These are phyloP conservation scores for Colletotrichum sp. DNA, from an alignment of 2,329 filamentous ascomycete genomes.

Conservation along the genomic window DNA sequence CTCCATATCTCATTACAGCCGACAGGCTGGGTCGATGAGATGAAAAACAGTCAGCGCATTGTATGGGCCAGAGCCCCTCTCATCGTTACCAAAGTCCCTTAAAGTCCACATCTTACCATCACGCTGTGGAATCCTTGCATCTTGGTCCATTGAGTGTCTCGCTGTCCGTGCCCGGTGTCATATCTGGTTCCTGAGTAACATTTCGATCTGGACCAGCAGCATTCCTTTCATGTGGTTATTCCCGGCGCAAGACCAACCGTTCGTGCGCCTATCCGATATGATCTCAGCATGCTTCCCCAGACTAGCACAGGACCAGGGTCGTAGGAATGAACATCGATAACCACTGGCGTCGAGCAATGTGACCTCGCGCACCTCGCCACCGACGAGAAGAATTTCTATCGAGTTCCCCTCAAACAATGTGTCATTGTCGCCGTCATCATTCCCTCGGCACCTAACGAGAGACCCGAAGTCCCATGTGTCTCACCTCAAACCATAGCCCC, in stretches of 20 bases:
- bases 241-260: background rate
- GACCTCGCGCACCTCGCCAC: background rate
- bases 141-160: background rate
- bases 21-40: background rate
- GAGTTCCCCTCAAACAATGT: background rate
- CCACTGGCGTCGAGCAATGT: background rate
- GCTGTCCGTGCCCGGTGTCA: background rate
- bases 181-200: background rate
- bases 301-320: background rate
- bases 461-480: background rate
- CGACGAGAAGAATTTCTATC: background rate
- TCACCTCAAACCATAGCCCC: background rate
- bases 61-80: background rate
- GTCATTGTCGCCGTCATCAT: background rate
- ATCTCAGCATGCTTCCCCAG: constrained; percentile 1
- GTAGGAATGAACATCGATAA: background rate
- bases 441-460: background rate
- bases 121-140: background rate
- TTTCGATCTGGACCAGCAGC: background rate
- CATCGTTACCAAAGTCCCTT: background rate
- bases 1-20: background rate
- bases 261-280: background rate
- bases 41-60: background rate
- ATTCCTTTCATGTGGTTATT: background rate
- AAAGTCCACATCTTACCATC: background rate